A percentile compares a stretch with the other conserved stretches of the same genome.
Conservation (phyloP, 208 protist species). For the Tritrichomonas foetus region DNA sequence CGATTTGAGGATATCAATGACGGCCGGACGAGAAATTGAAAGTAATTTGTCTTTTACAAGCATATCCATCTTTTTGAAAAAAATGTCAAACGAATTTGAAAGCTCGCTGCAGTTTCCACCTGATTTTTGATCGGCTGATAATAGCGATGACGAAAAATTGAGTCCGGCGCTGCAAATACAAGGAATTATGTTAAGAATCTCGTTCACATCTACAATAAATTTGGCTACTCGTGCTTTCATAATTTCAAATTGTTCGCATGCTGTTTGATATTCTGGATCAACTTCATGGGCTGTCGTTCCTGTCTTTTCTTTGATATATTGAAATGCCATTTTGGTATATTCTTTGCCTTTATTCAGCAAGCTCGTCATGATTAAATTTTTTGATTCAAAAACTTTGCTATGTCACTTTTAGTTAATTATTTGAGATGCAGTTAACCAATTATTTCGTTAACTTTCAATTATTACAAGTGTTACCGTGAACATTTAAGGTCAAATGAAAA, state of each 20-base stretch:
- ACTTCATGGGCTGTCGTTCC: neutral
- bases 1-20: neutral
- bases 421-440: too few species aligned
- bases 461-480: too few species aligned
- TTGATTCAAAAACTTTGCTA: too few species aligned
- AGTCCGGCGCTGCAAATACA: neutral
- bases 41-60: neutral
- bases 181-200: neutral
- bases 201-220: neutral
- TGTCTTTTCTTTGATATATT: neutral
- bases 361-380: neutral
- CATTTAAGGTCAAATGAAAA: too few species aligned
- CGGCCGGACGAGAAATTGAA: neutral
- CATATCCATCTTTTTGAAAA: neutral
- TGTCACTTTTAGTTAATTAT: too few species aligned
- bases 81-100: neutral
- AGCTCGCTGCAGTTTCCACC: neutral
- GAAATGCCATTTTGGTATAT: neutral
- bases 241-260: neutral
- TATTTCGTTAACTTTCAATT: too few species aligned
- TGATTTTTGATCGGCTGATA: neutral
- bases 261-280: neutral
- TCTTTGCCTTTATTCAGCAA: neutral
- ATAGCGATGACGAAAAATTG: neutral
- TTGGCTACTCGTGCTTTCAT: neutral